A percentile compares a stretch with the other conserved stretches of the same genome.
Evolutionary conservation across 2,329 filamentous ascomycete species (phyloP).

Genomic region (Venturia oleaginea): DNA sequence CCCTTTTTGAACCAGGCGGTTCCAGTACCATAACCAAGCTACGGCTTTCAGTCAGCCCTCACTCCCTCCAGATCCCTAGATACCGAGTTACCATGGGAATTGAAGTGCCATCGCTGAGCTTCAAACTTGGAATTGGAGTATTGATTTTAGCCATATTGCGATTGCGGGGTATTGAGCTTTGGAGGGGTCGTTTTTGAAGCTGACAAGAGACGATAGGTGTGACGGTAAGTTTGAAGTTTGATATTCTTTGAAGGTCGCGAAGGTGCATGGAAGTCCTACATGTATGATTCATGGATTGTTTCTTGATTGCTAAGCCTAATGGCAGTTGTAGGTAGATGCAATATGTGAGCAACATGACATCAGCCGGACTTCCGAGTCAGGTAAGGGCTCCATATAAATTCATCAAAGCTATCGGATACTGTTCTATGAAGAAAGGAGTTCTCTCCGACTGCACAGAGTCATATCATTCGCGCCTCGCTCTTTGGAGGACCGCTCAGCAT

Average conservation of each 20-base stretch:
- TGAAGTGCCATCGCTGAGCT: conserved; percentile 63
- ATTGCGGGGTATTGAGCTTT: conserved; percentile 7
- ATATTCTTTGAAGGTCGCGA: not conserved
- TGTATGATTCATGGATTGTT: not conserved
- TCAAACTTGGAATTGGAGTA: conserved; percentile 48
- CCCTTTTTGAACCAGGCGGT: conserved; percentile 54
- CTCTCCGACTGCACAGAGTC: not conserved
- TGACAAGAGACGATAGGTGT: not conserved
- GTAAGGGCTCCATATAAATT: not conserved
- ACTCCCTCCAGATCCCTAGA: no score
- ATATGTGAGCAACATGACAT: not conserved
- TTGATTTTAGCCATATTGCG: conserved; percentile 33
- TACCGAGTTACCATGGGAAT: conserved; percentile 70
- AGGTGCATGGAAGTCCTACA: not conserved
- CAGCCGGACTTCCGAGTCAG: not conserved
- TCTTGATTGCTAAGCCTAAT: not conserved
- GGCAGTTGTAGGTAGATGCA: not conserved
- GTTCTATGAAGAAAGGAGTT: not conserved
- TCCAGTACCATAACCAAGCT: conserved; percentile 65
- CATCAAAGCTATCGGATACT: not conserved
- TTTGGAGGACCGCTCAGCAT: no score
- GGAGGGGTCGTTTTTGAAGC: not conserved
- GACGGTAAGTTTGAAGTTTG: not conserved
- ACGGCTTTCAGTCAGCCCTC: not conserved
- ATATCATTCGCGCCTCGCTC: not conserved